Conservation (phyloP, 129 eudicot species). For the Flaveria robusta region DNA sequence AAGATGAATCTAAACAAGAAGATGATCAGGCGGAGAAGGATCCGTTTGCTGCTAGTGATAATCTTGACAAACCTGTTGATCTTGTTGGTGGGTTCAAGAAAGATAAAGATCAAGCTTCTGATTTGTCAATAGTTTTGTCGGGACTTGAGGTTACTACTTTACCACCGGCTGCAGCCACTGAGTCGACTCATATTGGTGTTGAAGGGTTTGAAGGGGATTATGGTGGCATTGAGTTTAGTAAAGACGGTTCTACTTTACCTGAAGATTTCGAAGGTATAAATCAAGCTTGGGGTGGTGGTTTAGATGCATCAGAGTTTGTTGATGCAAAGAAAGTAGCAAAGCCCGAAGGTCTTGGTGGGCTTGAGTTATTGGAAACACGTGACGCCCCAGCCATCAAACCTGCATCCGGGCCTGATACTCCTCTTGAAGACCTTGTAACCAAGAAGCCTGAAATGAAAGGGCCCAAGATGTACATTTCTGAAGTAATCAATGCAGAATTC, state of each 20-base stretch:
- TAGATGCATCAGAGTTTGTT: conserved; percentile 92
- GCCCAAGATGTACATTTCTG: conserved; percentile 80
- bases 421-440: conserved; percentile 76
- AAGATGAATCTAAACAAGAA: conserved; percentile 51
- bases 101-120: conserved; percentile 66
- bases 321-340: conserved; percentile 67
- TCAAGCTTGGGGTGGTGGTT: conserved; percentile 99
- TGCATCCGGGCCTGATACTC: conserved; percentile 49
- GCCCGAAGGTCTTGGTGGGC: conserved; percentile 85
- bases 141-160: conserved; percentile 92
- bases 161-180: conserved; percentile 96
- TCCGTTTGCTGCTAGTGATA: conserved; percentile 97
- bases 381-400: conserved; percentile 56
- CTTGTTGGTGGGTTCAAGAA: conserved; percentile 90
- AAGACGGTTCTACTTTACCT: conserved; percentile 74
- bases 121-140: conserved; percentile 74
- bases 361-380: conserved; percentile 68
- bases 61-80: conserved; percentile 72
- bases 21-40: conserved; percentile 68
- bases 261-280: conserved; percentile 93
- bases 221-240: conserved; percentile 92
- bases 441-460: conserved; percentile 86
- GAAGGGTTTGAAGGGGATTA: conserved; percentile 98
- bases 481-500: conserved; percentile 84
- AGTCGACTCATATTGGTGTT: conserved; percentile 89